A percentile compares a stretch with the other conserved stretches of the same genome.
phyloP scores from a whole-genome alignment of 108 stramenopile genomes.

The Cyclotella sp. region DNA sequence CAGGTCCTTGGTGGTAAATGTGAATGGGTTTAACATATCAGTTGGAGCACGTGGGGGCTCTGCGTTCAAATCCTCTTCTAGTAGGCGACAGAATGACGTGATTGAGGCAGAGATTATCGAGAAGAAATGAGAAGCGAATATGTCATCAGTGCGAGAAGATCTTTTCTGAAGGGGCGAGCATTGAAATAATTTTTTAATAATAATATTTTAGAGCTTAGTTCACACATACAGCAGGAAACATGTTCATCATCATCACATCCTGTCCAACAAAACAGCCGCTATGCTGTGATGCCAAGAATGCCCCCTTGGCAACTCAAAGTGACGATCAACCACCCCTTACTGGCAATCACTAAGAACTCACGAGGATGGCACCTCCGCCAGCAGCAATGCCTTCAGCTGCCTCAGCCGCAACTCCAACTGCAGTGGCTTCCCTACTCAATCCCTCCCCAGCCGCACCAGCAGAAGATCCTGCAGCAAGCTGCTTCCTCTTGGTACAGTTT shows the following conservation, averaged over 20 bases:
- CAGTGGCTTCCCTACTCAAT: background rate
- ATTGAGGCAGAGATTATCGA: constrained; percentile 85
- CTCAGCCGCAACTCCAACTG: background rate
- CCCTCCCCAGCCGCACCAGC: constrained; percentile 1
- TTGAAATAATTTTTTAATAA: background rate
- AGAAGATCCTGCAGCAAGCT: background rate
- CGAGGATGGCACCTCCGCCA: too few relatives aligned
- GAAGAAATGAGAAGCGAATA: constrained; percentile 45
- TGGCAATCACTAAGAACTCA: too few relatives aligned
- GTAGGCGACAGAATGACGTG: constrained; percentile 53
- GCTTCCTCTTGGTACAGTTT: constrained; percentile 22
- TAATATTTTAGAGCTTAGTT: too few relatives aligned
- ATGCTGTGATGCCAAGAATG: too few relatives aligned
- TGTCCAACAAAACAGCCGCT: too few relatives aligned
- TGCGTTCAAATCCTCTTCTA: constrained; percentile 19
- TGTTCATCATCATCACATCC: too few relatives aligned
- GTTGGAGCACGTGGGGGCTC: constrained; percentile 32
- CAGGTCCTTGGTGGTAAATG: constrained; percentile 54
- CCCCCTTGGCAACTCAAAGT: too few relatives aligned
- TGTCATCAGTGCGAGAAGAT: background rate
- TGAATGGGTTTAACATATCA: constrained; percentile 53
- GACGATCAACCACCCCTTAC: too few relatives aligned
- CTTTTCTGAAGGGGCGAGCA: background rate
- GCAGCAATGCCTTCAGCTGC: background rate
- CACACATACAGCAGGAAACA: too few relatives aligned